Evolutionary conservation across 352 stramenopile species (phyloP), one percentile per base, ranked within the genome.

Genomic region (Phytophthora sp.): DNA sequence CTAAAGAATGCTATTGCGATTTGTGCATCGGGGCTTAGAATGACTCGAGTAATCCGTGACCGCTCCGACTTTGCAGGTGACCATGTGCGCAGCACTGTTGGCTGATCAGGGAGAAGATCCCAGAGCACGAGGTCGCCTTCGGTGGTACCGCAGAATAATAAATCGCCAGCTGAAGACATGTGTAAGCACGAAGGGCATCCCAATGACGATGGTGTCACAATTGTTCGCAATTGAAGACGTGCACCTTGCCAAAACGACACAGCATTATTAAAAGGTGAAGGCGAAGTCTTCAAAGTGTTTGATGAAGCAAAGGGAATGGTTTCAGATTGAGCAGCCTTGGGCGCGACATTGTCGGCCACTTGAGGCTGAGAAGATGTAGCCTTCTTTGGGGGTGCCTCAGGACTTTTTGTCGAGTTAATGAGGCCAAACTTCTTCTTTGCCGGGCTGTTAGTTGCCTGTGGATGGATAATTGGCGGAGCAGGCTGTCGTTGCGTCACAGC

Each of bases 211-310:
- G 72, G 56, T 13, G 45, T 48, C n/a, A 32, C 20, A 12, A 75
- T 34, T 27, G 59, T 53, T 51, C 65, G 69, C 32, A 72, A 39
- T 21, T 37, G 46, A 60, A 74, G 38, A 2, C 35, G 44, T 9
- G 58, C 58, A 4, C 64, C 61, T 42, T 74, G 39, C 70, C 74
- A 79, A 54, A 79, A 78, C n/a, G 55, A 69, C 42, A 28, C 46
- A 9, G 42, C 15, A 20, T 31, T 9, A 45, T 23, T 56, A 42
- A 6, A 18, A 15, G 37, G 4, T 24, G 35, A 53, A 9, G 39
- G 20, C 44, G 21, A 20, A 24, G 44, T 64, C 11, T 6, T 42
- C 15, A 53, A 8, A 17, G 21, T 18, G 12, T 56, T 41, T 30
- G 12, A 9, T 18, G 26, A 35, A 17, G 61, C 15, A 37, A 58